Conservation (phyloP, 192 early-diverging fungal species). For the Spinellus fusiger region DNA sequence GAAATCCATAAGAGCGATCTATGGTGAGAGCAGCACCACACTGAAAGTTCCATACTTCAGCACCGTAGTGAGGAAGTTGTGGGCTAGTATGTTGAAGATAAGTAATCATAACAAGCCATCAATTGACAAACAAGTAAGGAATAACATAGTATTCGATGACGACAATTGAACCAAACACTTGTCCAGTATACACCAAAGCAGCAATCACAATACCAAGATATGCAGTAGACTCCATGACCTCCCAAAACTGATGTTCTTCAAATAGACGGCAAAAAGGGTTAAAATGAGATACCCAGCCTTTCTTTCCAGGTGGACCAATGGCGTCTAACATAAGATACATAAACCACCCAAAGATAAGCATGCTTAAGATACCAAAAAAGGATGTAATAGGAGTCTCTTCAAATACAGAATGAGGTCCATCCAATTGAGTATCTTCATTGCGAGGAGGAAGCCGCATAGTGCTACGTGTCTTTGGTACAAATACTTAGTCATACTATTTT, state of each 20-base stretch:
- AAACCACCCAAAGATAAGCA: constrained; percentile 80
- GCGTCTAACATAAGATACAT: constrained; percentile 77
- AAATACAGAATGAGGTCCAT: constrained; percentile 38
- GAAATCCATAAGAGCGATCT: constrained; percentile 81
- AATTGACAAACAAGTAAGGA: constrained; percentile 87
- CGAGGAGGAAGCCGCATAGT: constrained; percentile 63
- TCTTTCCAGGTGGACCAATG: constrained; percentile 59
- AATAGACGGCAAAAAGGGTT: constrained; percentile 76
- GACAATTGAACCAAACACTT: constrained; percentile 40
- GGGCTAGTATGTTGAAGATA: constrained; percentile 90
- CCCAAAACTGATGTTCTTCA: constrained; percentile 58
- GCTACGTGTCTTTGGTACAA: constrained; percentile 61
- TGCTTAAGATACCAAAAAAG: constrained; percentile 53
- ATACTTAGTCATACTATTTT: constrained; percentile 26
- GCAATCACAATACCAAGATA: constrained; percentile 45
- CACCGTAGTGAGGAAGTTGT: constrained; percentile 77
- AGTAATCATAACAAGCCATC: constrained; percentile 91
- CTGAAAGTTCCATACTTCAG: constrained; percentile 81
- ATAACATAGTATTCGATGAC: constrained; percentile 80
- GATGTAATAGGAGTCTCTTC: constrained; percentile 70
- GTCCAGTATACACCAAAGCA: constrained; percentile 43
- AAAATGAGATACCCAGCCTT: constrained; percentile 76
- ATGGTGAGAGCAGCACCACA: constrained; percentile 82
- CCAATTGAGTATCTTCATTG: constrained; percentile 21
- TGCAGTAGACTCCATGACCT: constrained; percentile 70